Percentiles rank a stretch among this genome's conserved stretches.
Evolutionary conservation across 202 grass and related monocot genomes (phyloP).

Genomic region (Brachypodium distachyon): DNA sequence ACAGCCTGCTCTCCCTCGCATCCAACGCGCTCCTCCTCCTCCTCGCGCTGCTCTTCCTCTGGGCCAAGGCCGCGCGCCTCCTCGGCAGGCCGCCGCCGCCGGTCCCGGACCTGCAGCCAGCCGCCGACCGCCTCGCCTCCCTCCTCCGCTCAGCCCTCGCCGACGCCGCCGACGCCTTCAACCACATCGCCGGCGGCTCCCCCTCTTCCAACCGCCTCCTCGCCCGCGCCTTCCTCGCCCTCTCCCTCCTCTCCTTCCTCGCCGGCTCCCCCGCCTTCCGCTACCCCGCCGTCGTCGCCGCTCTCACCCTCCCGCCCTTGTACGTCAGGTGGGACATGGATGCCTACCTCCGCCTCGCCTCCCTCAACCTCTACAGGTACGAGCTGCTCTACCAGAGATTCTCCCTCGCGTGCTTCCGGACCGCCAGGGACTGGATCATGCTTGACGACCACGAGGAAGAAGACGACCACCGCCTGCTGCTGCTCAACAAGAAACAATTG

Average conservation of each 20-base stretch:
- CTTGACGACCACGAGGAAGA: too few relatives aligned
- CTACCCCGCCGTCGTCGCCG: conserved; percentile 34
- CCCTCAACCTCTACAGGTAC: conserved; percentile 62
- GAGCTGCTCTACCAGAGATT: conserved; percentile 49
- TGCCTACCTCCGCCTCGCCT: conserved; percentile 29
- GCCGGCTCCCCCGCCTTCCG: conserved; percentile 46
- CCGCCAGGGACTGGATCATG: conserved; percentile 29
- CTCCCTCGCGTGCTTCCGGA: conserved; percentile 41
- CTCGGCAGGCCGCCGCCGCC: conserved; percentile 72
- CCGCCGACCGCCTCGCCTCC: background rate
- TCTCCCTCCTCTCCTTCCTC: conserved; percentile 48
- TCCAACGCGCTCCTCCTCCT: conserved; percentile 73
- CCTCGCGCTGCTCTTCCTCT: conserved; percentile 78
- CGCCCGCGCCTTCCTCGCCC: conserved; percentile 25
- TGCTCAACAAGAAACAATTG: too few relatives aligned
- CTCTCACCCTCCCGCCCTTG: conserved; percentile 57
- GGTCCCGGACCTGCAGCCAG: conserved; percentile 38
- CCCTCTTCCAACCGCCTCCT: conserved; percentile 38
- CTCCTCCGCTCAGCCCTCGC: conserved; percentile 32
- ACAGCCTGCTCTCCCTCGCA: conserved; percentile 57
- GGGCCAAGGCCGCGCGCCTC: conserved; percentile 76
- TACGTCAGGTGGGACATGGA: conserved; percentile 55
- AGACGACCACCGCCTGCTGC: too few relatives aligned
- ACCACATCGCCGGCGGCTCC: conserved; percentile 44
- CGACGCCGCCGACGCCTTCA: conserved; percentile 30